These are phyloP conservation scores for Pythium chondricola DNA, from an alignment of 352 stramenopile genomes.

Conservation along the genomic window DNA sequence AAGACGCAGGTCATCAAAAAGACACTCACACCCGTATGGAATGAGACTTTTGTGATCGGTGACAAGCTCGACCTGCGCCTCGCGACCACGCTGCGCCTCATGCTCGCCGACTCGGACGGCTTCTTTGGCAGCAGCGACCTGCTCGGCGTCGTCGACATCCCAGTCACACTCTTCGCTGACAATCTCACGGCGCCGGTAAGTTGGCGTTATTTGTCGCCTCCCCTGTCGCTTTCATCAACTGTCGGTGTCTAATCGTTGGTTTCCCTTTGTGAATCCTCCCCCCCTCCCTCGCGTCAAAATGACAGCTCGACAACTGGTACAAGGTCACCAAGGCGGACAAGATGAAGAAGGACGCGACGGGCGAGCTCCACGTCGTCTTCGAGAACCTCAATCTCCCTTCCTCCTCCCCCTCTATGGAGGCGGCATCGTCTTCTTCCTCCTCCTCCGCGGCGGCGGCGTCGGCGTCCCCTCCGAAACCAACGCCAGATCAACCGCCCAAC, in stretches of 20 bases:
- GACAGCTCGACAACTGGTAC: slow-evolving; percentile 65
- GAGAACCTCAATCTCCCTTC: slow-evolving; percentile 12
- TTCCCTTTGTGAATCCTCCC: too few relatives aligned
- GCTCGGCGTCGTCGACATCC: slow-evolving; percentile 67
- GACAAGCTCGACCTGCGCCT: slow-evolving; percentile 58
- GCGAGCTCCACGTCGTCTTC: slow-evolving; percentile 54
- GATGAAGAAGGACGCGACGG: slow-evolving; percentile 69
- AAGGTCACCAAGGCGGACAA: slow-evolving; percentile 49
- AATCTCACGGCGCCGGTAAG: slow-evolving; percentile 21
- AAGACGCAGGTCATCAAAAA: slow-evolving; percentile 72
- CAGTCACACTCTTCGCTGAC: slow-evolving; percentile 42
- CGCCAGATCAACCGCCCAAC: slow-evolving; percentile 39
- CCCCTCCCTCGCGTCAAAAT: too few relatives aligned
- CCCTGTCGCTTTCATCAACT: too few relatives aligned
- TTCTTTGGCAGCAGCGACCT: slow-evolving; percentile 57
- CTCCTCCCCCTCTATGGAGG: background rate
- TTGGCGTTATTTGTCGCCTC: too few relatives aligned
- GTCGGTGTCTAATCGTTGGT: too few relatives aligned
- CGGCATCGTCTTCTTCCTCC: background rate
- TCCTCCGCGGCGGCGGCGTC: slow-evolving; percentile 17
- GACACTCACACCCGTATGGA: slow-evolving; percentile 51
- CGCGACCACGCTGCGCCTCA: slow-evolving; percentile 50
- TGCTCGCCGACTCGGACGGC: slow-evolving; percentile 49
- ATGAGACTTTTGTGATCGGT: slow-evolving; percentile 56
- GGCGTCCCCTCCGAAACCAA: slow-evolving; percentile 1